These are phyloP conservation scores for Aspergillus carlsbadensis DNA, from an alignment of 495 filamentous ascomycete genomes.

Conservation along the genomic window DNA sequence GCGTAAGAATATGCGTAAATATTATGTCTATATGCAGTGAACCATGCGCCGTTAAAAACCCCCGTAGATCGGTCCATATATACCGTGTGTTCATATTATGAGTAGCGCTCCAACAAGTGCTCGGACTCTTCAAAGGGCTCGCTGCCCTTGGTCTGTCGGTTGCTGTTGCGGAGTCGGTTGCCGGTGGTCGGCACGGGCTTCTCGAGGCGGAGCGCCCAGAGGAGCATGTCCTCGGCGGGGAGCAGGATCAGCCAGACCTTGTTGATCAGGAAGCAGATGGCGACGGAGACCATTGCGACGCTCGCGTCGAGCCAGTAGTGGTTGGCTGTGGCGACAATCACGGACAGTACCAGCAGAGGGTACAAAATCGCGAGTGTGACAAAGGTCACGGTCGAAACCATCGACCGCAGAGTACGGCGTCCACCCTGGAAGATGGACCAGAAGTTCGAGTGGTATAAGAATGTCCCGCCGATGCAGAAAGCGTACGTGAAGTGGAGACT, in stretches of 20 bases:
- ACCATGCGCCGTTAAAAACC: neutral
- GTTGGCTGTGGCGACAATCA: slow-evolving; percentile 66
- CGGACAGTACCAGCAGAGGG: slow-evolving; percentile 55
- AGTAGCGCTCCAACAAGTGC: slow-evolving; percentile 8
- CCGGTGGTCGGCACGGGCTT: slow-evolving; percentile 60
- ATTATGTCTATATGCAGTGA: slow-evolving; percentile 3
- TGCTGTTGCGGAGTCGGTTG: slow-evolving; percentile 22
- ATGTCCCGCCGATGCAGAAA: slow-evolving; percentile 58
- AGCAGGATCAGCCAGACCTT: slow-evolving; percentile 53
- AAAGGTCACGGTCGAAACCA: slow-evolving; percentile 42
- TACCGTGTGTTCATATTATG: neutral
- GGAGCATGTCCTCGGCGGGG: slow-evolving; percentile 55
- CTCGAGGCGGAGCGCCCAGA: slow-evolving; percentile 54
- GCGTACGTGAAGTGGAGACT: slow-evolving; percentile 60
- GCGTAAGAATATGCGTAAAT: neutral
- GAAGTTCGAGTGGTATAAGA: slow-evolving; percentile 55
- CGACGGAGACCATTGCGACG: slow-evolving; percentile 51
- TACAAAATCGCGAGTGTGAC: slow-evolving; percentile 52
- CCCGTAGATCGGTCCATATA: neutral
- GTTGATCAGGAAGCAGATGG: slow-evolving; percentile 52
- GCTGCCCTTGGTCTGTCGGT: neutral
- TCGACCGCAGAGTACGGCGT: slow-evolving; percentile 31
- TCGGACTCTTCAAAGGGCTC: slow-evolving; percentile 2
- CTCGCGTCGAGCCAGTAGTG: slow-evolving; percentile 64
- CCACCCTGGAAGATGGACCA: slow-evolving; percentile 43